Evolutionary conservation across 495 filamentous ascomycete genomes (phyloP), one percentile per base, ranked within the genome.

Genomic region (Rostrohypoxylon terebratum): DNA sequence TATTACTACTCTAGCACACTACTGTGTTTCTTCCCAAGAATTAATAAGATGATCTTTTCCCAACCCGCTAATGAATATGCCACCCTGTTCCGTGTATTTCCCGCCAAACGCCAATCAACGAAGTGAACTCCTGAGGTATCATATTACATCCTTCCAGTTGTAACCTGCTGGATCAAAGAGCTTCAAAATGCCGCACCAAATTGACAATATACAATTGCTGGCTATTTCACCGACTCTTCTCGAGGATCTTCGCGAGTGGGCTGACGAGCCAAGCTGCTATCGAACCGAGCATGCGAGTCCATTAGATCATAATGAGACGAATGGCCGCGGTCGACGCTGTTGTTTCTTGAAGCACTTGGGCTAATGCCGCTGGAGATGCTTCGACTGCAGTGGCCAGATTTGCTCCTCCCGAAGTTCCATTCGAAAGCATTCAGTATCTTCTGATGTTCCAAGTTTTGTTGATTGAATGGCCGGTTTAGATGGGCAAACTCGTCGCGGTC

Each of bases 401-500:
- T 73, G n/a, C 59, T 63, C 48, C 21, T 70, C 31, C 66, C 60
- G 28, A 63, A 74, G 44, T 68, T 74, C 74, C 73, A 78, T 58
- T 78, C 74, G 34, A 78, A 76, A 34, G 70, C 50, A 48, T 45
- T 71, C 36, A 78, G 42, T 34, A 78, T 61, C 60, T 74, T 78
- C 51, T 76, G 76, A 55, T 78, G 71, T 51, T 74, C 76, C 28
- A 76, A 59, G 48, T 78, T 78, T 53, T 78, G 73, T 13, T 59
- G 68, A 2, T 74, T 78, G 68, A 78, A 74, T 8, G 71, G 74
- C 18, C 69, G 72, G 55, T 78, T 66, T 13, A 76, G 59, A 48
- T 73, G 54, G 16, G 57, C 33, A 42, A 28, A 55, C 28, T 74
- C 72, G 36, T 66, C 51, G 18, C 58, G 67, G 34, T 68, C 67